These are phyloP conservation scores for Saccharomycopsis hybrid DNA, from an alignment of 1,139 yeast species.

Conservation along the genomic window DNA sequence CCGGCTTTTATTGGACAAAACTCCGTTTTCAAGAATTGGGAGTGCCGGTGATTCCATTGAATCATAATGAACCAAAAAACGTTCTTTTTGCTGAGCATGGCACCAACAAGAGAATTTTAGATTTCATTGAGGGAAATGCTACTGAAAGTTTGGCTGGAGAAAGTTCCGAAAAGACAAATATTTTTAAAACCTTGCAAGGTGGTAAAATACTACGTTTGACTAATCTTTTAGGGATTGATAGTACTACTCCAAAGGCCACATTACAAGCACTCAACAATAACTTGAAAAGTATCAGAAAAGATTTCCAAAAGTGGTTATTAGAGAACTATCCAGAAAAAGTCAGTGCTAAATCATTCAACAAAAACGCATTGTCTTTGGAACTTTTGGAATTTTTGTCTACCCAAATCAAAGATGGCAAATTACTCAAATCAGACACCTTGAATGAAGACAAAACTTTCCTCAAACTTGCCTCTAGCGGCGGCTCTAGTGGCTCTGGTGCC, in stretches of 20 bases:
- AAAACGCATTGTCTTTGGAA: conserved; percentile 30
- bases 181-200: not conserved
- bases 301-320: conserved; percentile 37
- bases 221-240: conserved; percentile 25
- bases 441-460: conserved; percentile 20
- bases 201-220: conserved; percentile 15
- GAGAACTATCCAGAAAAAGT: conserved; percentile 34
- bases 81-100: conserved; percentile 3
- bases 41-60: conserved; percentile 31
- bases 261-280: conserved; percentile 25
- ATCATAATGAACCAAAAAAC: conserved; percentile 23
- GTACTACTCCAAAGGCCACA: conserved; percentile 23
- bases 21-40: conserved; percentile 49
- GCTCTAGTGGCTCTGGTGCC: conserved; percentile 20
- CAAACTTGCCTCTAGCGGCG: conserved; percentile 21
- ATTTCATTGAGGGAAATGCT: not conserved
- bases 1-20: conserved; percentile 43
- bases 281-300: conserved; percentile 29
- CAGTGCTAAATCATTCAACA: conserved; percentile 26
- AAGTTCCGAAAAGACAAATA: not conserved
- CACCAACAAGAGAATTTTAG: not conserved
- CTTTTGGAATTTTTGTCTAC: conserved; percentile 33
- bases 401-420: conserved; percentile 2
- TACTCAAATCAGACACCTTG: conserved; percentile 13
- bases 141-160: not conserved